phyloP scores from a whole-genome alignment of 1,284 basidiomycete species.

The Athelia sp. region DNA sequence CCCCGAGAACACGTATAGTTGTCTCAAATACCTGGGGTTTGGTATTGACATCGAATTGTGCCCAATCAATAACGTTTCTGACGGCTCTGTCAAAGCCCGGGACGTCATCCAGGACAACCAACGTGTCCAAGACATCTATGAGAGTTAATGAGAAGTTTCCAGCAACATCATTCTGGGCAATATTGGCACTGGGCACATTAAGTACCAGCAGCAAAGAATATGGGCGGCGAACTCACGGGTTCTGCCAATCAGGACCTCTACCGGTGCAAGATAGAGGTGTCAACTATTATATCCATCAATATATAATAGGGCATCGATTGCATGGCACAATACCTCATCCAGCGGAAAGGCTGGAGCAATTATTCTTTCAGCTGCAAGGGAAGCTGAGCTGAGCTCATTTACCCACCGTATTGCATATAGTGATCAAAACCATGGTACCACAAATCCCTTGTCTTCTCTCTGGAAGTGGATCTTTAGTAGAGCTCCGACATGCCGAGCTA shows the following conservation, averaged over 20 bases:
- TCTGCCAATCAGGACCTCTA: conserved; percentile 74
- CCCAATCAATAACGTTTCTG: conserved; percentile 67
- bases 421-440: conserved; percentile 82
- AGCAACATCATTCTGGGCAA: conserved; percentile 77
- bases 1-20: conserved; percentile 86
- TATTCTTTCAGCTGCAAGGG: conserved; percentile 3
- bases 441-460: conserved; percentile 65
- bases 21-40: conserved; percentile 91
- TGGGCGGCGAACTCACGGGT: conserved; percentile 50
- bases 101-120: conserved; percentile 73
- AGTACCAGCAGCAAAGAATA: conserved; percentile 4
- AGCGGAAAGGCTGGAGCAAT: conserved; percentile 66
- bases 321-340: conserved; percentile 55
- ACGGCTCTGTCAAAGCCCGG: conserved; percentile 74
- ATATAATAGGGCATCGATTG: conserved; percentile 1
- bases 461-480: conserved; percentile 20
- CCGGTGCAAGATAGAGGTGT: conserved; percentile 83
- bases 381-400: not conserved
- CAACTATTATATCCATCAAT: conserved; percentile 42
- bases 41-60: conserved; percentile 85
- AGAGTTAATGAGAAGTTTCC: conserved; percentile 84
- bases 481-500: not conserved
- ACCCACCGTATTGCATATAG: conserved; percentile 74
- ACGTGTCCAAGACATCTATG: conserved; percentile 77
- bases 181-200: conserved; percentile 47